These are phyloP conservation scores for Daldinia eschscholtzii DNA, from an alignment of 2,329 filamentous ascomycete species.

Conservation along the genomic window DNA sequence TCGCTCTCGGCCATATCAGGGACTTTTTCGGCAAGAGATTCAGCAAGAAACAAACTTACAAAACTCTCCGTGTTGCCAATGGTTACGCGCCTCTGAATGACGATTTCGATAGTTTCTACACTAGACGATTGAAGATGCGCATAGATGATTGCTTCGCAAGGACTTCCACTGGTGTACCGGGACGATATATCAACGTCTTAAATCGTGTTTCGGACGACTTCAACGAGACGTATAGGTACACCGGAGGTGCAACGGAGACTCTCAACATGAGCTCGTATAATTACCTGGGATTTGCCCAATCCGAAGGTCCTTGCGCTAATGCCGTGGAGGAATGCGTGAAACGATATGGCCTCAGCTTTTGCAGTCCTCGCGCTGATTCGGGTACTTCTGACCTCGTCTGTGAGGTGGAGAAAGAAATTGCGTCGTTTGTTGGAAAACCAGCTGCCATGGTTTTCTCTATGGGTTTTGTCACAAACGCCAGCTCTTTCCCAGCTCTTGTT, in stretches of 20 bases:
- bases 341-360: constrained; percentile 86
- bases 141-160: constrained; percentile 98
- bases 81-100: constrained; percentile 96
- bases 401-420: constrained; percentile 91
- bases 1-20: constrained; percentile 92
- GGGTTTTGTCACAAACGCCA: constrained; percentile 97
- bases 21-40: constrained; percentile 99
- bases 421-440: constrained; percentile 93
- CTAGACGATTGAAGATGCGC: constrained; percentile 88
- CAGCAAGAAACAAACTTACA: constrained; percentile 83
- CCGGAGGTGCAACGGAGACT: constrained; percentile 91
- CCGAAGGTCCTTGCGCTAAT: constrained; percentile 95
- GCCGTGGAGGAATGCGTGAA: constrained; percentile 86
- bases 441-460: constrained; percentile 98
- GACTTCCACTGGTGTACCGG: constrained; percentile 92
- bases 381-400: constrained; percentile 89
- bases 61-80: constrained; percentile 82
- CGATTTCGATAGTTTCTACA: constrained; percentile 99
- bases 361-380: constrained; percentile 83
- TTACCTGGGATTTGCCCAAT: constrained; percentile 98
- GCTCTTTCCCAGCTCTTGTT: constrained; percentile 90
- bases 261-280: constrained; percentile 99
- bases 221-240: constrained; percentile 90
- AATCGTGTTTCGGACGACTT: constrained; percentile 92
- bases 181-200: constrained; percentile 91